Evolutionary conservation across 2,329 filamentous ascomycete genomes (phyloP).

Genomic region (Fusarium citri): DNA sequence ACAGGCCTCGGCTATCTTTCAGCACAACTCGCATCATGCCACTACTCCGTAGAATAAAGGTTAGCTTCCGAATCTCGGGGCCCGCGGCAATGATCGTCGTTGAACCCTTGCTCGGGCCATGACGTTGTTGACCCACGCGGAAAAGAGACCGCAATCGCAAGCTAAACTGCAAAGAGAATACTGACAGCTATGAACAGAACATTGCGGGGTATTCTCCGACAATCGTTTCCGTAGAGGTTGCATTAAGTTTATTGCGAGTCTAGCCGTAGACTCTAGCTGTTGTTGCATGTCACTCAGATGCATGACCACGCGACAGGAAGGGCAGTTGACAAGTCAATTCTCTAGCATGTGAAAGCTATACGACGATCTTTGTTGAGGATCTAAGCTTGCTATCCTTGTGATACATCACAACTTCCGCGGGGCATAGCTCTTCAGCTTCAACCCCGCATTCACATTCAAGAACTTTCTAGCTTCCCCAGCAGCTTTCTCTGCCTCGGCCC

Average conservation of each 20-base stretch:
- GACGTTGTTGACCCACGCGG: conserved; percentile 10
- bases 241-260: not conserved
- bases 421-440: conserved; percentile 7
- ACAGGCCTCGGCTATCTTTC: not conserved
- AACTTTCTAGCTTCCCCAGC: conserved; percentile 29
- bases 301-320: conserved; percentile 18
- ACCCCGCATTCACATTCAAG: conserved; percentile 14
- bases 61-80: not conserved
- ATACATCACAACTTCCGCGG: not conserved
- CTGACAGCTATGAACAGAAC: not conserved
- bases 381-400: too few species aligned
- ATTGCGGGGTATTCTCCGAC: conserved; percentile 29
- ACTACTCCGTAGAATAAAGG: not conserved
- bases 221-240: not conserved
- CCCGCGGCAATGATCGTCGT: not conserved
- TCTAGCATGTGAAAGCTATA: conserved; percentile 17
- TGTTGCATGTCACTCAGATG: not conserved
- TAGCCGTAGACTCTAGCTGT: not conserved
- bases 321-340: not conserved
- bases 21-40: not conserved
- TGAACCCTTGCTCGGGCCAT: not conserved
- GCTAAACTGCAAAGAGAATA: conserved; percentile 22
- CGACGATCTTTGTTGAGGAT: not conserved
- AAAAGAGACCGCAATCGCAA: conserved; percentile 24
- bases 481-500: conserved; percentile 33